Percentiles rank a stretch among this genome's conserved stretches.
Evolutionary conservation across 1,139 yeast genomes (phyloP).

Genomic region (Saccharomyces hybrid): DNA sequence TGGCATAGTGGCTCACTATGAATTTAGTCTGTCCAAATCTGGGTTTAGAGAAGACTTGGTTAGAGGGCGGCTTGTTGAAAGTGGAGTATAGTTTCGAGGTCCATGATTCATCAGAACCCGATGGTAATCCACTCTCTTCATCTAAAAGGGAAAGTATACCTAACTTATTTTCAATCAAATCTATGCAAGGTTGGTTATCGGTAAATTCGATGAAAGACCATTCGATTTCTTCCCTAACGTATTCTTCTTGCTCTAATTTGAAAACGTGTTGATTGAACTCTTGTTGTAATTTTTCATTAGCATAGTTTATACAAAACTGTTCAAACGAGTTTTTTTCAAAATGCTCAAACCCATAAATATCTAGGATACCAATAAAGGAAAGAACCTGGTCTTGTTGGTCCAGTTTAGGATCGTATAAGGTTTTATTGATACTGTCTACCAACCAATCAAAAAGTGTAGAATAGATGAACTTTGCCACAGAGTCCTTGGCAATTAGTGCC

Average conservation of each 20-base stretch:
- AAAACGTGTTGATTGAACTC: conserved; percentile 96
- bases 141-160: conserved; percentile 86
- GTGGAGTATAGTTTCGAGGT: conserved; percentile 83
- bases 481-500: conserved; percentile 88
- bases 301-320: conserved; percentile 95
- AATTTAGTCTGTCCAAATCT: conserved; percentile 90
- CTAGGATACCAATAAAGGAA: conserved; percentile 90
- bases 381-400: conserved; percentile 50
- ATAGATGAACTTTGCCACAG: conserved; percentile 90
- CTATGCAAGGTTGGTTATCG: conserved; percentile 96
- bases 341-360: conserved; percentile 96
- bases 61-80: conserved; percentile 70
- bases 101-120: conserved; percentile 93
- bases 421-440: conserved; percentile 72
- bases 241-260: conserved; percentile 94
- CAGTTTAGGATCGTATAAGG: conserved; percentile 56
- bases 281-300: conserved; percentile 94
- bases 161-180: conserved; percentile 78
- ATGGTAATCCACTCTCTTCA: conserved; percentile 90
- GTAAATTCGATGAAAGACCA: conserved; percentile 96
- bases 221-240: conserved; percentile 82
- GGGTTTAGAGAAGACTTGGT: conserved; percentile 82
- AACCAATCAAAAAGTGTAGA: conserved; percentile 94
- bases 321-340: conserved; percentile 91
- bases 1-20: conserved; percentile 87